phyloP scores from a whole-genome alignment of 2,329 filamentous ascomycete species.

The Domatiomyces globalis region DNA sequence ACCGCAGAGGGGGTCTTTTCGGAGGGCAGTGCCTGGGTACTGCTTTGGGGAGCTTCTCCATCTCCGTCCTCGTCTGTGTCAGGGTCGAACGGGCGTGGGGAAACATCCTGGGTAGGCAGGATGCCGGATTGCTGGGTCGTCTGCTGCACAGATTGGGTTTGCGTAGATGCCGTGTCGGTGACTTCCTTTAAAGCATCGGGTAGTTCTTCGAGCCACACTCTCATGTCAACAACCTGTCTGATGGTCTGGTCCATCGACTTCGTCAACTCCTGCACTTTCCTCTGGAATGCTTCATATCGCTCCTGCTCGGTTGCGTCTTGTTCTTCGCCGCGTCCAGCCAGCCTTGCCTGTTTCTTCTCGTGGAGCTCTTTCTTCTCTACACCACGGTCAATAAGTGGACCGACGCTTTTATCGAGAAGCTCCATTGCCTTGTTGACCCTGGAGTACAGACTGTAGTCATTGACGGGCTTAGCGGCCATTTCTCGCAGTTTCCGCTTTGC shows the following conservation, averaged over 20 bases:
- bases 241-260: constrained; percentile 43
- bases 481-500: constrained; percentile 4
- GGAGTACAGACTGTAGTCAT: constrained; percentile 4
- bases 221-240: constrained; percentile 44
- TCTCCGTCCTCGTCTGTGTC: constrained; percentile 26
- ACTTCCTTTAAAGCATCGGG: constrained; percentile 32
- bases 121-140: constrained; percentile 22
- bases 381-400: constrained; percentile 6
- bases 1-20: constrained; percentile 8
- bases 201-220: constrained; percentile 33
- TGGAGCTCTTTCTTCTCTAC: constrained; percentile 3
- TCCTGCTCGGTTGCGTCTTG: constrained; percentile 22
- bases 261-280: constrained; percentile 39
- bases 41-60: constrained; percentile 16
- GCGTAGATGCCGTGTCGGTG: constrained; percentile 23
- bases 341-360: not conserved
- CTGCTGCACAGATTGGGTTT: constrained; percentile 20
- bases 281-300: constrained; percentile 29
- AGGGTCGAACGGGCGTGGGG: constrained; percentile 15
- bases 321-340: constrained; percentile 13
- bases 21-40: constrained; percentile 8
- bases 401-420: constrained; percentile 6
- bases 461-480: constrained; percentile 2
- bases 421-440: constrained; percentile 6
- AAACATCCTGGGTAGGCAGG: constrained; percentile 24